phyloP scores from a whole-genome alignment of 352 stramenopile species.

The Phytophthora pistaciae region DNA sequence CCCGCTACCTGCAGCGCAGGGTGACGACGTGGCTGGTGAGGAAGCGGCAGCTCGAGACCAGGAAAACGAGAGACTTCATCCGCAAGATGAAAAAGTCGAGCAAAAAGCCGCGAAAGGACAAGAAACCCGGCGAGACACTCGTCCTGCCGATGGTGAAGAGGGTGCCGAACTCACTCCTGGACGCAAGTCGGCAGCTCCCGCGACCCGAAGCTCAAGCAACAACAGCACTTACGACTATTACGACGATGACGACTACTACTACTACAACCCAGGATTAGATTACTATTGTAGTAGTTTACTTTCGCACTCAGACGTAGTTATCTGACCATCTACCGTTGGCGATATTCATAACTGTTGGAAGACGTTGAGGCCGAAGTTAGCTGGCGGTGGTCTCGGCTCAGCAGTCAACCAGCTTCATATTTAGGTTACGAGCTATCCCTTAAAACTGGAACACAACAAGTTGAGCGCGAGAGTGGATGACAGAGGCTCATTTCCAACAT shows the following conservation, averaged over 20 bases:
- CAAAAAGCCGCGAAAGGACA: conserved; percentile 32
- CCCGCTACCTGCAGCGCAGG: conserved; percentile 53
- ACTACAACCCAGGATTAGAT: background rate
- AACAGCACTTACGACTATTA: background rate
- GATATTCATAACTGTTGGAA: background rate
- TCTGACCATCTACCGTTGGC: background rate
- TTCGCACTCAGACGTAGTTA: background rate
- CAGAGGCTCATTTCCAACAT: background rate
- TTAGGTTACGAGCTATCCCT: background rate
- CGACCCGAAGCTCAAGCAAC: background rate
- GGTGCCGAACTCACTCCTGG: background rate
- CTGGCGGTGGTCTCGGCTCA: background rate
- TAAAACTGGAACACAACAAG: background rate
- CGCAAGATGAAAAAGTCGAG: conserved; percentile 81
- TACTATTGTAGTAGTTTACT: background rate
- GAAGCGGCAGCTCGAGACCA: conserved; percentile 63
- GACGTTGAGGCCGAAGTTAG: background rate
- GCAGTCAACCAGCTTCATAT: no score
- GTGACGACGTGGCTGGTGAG: conserved; percentile 55
- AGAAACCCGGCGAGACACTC: conserved; percentile 56
- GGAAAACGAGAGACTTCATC: conserved; percentile 51
- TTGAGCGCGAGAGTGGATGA: background rate
- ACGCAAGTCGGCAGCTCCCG: background rate
- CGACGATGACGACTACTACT: background rate
- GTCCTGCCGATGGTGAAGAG: conserved; percentile 57